Evolutionary conservation across 768 basidiomycete species (phyloP).

Genomic region (Panellus pusillus): DNA sequence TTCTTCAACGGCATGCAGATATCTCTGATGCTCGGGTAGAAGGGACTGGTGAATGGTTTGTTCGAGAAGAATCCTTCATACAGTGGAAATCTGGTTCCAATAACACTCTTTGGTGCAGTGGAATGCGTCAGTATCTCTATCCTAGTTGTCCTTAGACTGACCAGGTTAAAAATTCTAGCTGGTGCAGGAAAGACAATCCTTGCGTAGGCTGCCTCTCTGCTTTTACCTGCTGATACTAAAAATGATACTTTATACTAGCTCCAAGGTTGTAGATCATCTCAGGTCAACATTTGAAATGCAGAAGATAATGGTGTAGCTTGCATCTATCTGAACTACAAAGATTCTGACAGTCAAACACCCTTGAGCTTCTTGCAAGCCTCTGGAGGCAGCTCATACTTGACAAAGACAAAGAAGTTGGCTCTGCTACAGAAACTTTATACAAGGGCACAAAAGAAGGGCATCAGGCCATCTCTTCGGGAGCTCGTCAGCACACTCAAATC

Average conservation of each 20-base stretch:
- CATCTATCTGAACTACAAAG: background rate
- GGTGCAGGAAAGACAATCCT: conserved; percentile 12
- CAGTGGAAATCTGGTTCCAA: conserved; percentile 3
- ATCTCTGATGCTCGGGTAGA: background rate
- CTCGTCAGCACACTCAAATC: background rate
- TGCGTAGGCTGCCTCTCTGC: background rate
- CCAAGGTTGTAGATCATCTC: conserved; percentile 2
- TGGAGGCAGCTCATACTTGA: background rate
- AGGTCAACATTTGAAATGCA: too few species aligned
- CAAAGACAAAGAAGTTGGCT: background rate
- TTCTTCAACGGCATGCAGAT: background rate
- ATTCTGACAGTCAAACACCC: too few species aligned
- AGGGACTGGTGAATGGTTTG: background rate
- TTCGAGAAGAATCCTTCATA: background rate
- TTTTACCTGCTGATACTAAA: background rate
- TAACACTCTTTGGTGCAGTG: conserved; percentile 4
- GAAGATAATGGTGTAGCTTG: background rate
- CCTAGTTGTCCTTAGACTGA: background rate
- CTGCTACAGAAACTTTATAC: background rate
- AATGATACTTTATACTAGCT: background rate
- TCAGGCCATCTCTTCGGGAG: background rate
- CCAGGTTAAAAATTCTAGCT: background rate
- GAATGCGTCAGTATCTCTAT: background rate
- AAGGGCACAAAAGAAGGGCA: background rate
- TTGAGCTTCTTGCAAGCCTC: too few species aligned